Evolutionary conservation across 768 basidiomycete species (phyloP).

Genomic region (Coprinopsis sp.): DNA sequence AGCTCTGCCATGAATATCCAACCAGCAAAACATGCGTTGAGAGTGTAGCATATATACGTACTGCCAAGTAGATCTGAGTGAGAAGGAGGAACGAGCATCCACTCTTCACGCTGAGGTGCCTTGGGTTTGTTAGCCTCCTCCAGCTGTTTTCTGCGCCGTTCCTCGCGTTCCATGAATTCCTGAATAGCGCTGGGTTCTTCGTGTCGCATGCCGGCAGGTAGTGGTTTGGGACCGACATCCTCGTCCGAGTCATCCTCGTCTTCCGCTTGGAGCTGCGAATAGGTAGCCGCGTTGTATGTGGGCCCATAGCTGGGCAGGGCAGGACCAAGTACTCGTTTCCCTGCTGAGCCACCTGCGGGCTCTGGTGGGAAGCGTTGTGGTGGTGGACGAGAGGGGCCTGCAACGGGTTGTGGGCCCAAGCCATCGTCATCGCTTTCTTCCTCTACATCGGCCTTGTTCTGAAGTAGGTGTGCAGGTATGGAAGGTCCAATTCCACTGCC

Average conservation of each 20-base stretch:
- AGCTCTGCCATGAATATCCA: conserved; percentile 57
- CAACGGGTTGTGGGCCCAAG: conserved; percentile 3
- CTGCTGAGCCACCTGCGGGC: not conserved
- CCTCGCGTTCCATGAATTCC: conserved; percentile 84
- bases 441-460: not conserved
- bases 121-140: conserved; percentile 83
- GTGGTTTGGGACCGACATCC: conserved; percentile 81
- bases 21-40: too few species aligned
- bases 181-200: conserved; percentile 60
- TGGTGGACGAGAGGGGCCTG: conserved; percentile 4
- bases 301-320: conserved; percentile 41
- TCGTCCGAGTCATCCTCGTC: conserved; percentile 65
- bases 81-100: conserved; percentile 96
- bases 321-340: conserved; percentile 46
- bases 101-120: conserved; percentile 80
- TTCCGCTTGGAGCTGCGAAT: conserved; percentile 21
- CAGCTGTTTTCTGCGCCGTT: conserved; percentile 62
- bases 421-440: conserved; percentile 5
- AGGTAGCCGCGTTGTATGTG: conserved; percentile 26
- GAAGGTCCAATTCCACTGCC: conserved; percentile 4
- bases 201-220: conserved; percentile 43
- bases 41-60: conserved; percentile 33
- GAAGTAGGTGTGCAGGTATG: conserved; percentile 6
- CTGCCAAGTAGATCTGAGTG: conserved; percentile 74
- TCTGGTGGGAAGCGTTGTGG: too few species aligned